These are phyloP conservation scores for Mortierella sp. DNA, from an alignment of 371 early-diverging fungal species.

Conservation along the genomic window DNA sequence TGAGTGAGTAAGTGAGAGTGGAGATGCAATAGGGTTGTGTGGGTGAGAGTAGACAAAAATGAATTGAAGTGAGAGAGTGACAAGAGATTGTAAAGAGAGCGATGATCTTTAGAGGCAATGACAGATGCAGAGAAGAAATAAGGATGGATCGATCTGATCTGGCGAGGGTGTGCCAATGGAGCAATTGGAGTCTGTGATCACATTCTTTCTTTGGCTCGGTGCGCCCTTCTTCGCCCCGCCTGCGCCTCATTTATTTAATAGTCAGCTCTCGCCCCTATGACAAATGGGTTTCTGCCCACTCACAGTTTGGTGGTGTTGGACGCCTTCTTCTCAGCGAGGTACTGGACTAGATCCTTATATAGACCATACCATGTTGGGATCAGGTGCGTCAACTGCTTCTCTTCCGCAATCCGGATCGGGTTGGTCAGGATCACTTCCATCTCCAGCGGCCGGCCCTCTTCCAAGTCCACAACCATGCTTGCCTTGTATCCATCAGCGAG, in stretches of 20 bases:
- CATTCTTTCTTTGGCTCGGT: too few species aligned
- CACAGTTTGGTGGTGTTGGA: background rate
- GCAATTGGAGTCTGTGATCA: too few species aligned
- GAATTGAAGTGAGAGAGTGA: too few species aligned
- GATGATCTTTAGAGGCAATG: too few species aligned
- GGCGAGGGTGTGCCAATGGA: too few species aligned
- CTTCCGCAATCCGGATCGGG: constrained; percentile 67
- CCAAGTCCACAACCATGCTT: constrained; percentile 74
- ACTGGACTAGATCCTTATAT: constrained; percentile 35
- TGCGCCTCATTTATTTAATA: constrained; percentile 5
- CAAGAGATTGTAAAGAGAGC: too few species aligned
- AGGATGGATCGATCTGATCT: too few species aligned
- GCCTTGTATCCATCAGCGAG: constrained; percentile 70
- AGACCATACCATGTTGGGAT: constrained; percentile 51
- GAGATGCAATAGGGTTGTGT: constrained; percentile 1
- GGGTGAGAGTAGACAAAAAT: background rate
- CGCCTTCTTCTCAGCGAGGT: constrained; percentile 14
- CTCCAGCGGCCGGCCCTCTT: constrained; percentile 71
- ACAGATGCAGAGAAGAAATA: too few species aligned
- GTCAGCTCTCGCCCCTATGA: background rate
- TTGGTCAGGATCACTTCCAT: constrained; percentile 72
- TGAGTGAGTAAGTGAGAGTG: background rate
- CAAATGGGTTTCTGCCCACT: too few species aligned
- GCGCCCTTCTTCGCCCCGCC: too few species aligned
- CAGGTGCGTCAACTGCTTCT: constrained; percentile 32